These are phyloP conservation scores for Miamiensis avidus DNA, from an alignment of 169 alveolate species.

Conservation along the genomic window DNA sequence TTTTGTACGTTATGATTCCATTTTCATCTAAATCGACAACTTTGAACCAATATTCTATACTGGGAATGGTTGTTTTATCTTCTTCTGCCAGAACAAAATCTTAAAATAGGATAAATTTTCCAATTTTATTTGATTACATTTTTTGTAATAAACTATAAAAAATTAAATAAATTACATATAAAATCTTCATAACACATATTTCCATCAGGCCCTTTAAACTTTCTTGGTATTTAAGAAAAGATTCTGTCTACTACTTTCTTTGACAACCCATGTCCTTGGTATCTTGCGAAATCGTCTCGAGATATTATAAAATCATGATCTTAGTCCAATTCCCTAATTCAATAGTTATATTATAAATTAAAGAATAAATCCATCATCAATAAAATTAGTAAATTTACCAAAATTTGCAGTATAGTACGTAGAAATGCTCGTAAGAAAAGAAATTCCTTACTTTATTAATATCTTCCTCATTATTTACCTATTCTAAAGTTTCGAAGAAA, in stretches of 20 bases:
- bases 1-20: conserved; percentile 72
- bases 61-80: conserved; percentile 81
- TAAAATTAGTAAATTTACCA: no score
- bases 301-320: conserved; percentile 86
- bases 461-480: conserved; percentile 74
- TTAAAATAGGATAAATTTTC: background rate
- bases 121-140: background rate
- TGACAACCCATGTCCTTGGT: conserved; percentile 86
- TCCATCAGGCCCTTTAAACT: conserved; percentile 71
- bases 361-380: no score
- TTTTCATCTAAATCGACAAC: conserved; percentile 86
- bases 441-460: conserved; percentile 76
- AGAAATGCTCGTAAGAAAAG: conserved; percentile 89
- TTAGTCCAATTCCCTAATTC: conserved; percentile 84
- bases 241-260: conserved; percentile 86
- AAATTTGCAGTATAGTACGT: conserved; percentile 87
- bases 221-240: conserved; percentile 83
- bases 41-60: conserved; percentile 86
- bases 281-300: conserved; percentile 82
- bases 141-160: background rate
- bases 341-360: no score
- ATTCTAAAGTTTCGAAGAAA: conserved; percentile 58
- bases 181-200: conserved; percentile 89
- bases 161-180: conserved; percentile 55
- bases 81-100: conserved; percentile 86